These are phyloP conservation scores for Rugosomyces carneus DNA, from an alignment of 1,284 basidiomycete genomes.

Conservation along the genomic window DNA sequence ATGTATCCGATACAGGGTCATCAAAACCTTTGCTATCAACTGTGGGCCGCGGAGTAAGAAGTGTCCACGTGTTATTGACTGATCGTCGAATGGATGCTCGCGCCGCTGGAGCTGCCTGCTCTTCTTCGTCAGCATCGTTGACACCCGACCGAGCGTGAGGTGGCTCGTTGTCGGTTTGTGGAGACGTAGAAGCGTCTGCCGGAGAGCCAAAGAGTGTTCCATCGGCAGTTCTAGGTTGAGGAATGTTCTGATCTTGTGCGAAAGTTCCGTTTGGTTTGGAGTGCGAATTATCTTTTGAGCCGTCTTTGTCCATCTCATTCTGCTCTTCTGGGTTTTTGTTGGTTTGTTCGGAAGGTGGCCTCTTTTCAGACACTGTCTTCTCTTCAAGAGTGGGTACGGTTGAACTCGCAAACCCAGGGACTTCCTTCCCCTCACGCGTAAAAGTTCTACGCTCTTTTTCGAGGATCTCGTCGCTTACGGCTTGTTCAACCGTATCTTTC, in stretches of 20 bases:
- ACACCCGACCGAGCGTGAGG: constrained; percentile 38
- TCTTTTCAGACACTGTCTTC: constrained; percentile 44
- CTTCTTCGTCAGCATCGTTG: constrained; percentile 45
- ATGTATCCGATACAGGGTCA: constrained; percentile 80
- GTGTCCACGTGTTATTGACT: constrained; percentile 44
- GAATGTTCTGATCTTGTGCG: constrained; percentile 5
- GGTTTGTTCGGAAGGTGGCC: constrained; percentile 25
- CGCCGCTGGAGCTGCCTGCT: constrained; percentile 43
- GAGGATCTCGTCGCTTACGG: constrained; percentile 35
- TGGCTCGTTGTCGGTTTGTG: constrained; percentile 39
- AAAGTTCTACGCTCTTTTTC: constrained; percentile 50
- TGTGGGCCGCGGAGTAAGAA: constrained; percentile 62
- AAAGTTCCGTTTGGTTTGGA: constrained; percentile 5
- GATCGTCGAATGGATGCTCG: constrained; percentile 51
- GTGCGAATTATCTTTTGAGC: constrained; percentile 1
- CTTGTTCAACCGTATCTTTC: constrained; percentile 25
- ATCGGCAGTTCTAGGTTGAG: constrained; percentile 34
- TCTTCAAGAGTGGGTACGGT: constrained; percentile 73
- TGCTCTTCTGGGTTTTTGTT: constrained; percentile 12
- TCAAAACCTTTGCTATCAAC: constrained; percentile 78
- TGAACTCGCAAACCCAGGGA: constrained; percentile 56
- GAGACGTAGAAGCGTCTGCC: constrained; percentile 41
- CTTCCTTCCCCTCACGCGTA: constrained; percentile 45
- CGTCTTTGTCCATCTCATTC: constrained; percentile 11
- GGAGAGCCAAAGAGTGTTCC: constrained; percentile 47